These are phyloP conservation scores for Vishniacozyma victoriae DNA, from an alignment of 768 basidiomycete genomes.

Conservation along the genomic window DNA sequence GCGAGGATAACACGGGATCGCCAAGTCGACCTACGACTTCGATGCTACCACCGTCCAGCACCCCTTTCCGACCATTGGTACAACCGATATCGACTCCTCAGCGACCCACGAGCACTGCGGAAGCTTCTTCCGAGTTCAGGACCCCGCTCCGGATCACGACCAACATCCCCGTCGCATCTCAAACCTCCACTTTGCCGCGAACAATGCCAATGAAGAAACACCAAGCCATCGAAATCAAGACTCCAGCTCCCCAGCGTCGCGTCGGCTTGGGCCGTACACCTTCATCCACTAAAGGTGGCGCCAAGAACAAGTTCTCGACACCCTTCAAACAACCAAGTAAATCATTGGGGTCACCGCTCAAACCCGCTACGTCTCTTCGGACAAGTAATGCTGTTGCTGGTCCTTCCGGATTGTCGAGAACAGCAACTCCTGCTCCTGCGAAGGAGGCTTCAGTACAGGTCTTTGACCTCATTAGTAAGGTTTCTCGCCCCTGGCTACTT, in stretches of 20 bases:
- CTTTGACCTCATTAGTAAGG: slow-evolving; percentile 33
- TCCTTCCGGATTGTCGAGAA: too few species aligned
- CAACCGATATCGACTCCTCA: too few species aligned
- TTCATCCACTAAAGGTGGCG: slow-evolving; percentile 3
- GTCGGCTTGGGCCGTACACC: slow-evolving; percentile 39
- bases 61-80: not conserved
- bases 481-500: too few species aligned
- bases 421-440: too few species aligned
- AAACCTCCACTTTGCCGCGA: slow-evolving; percentile 1
- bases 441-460: slow-evolving; percentile 11
- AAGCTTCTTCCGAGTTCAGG: too few species aligned
- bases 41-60: not conserved
- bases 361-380: not conserved
- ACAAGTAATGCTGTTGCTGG: too few species aligned
- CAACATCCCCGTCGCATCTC: slow-evolving; percentile 9
- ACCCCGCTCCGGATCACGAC: slow-evolving; percentile 15
- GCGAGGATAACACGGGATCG: not conserved
- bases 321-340: slow-evolving; percentile 30
- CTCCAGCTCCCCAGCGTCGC: slow-evolving; percentile 24
- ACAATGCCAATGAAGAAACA: slow-evolving; percentile 10
- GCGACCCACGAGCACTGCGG: too few species aligned
- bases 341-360: not conserved
- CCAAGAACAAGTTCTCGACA: slow-evolving; percentile 24
- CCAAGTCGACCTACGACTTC: not conserved
- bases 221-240: slow-evolving; percentile 21